A percentile compares a stretch with the other conserved stretches of the same genome.
phyloP scores from a whole-genome alignment of 2,329 filamentous ascomycete genomes.

The Diaporthe longicolla region DNA sequence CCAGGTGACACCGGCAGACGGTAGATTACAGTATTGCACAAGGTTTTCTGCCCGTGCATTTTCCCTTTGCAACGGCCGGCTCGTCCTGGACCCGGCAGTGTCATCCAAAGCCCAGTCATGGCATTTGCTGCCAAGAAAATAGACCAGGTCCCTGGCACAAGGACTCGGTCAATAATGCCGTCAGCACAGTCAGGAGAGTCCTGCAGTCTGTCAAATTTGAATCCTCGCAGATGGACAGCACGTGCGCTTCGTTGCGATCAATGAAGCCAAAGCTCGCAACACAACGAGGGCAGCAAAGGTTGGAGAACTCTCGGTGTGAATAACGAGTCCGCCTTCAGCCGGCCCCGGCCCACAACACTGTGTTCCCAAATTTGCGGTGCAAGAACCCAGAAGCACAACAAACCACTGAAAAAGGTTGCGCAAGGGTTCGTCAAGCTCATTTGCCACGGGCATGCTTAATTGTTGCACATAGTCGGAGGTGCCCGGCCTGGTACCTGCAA shows the following conservation, averaged over 20 bases:
- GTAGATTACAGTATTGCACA: not conserved
- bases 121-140: slow-evolving; percentile 18
- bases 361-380: not conserved
- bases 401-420: slow-evolving; percentile 26
- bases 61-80: too few relatives aligned
- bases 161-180: slow-evolving; percentile 15
- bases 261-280: not conserved
- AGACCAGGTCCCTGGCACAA: not conserved
- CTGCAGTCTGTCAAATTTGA: not conserved
- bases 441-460: slow-evolving; percentile 1
- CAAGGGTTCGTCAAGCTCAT: slow-evolving; percentile 25
- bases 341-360: not conserved
- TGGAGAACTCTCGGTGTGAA: slow-evolving; percentile 11
- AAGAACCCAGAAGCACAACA: not conserved
- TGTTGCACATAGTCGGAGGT: not conserved
- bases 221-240: not conserved
- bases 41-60: not conserved
- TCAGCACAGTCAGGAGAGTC: too few relatives aligned
- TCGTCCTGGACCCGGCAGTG: not conserved
- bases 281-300: not conserved
- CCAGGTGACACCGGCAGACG: not conserved
- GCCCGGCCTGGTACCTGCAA: not conserved
- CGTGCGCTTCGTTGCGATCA: not conserved
- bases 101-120: slow-evolving; percentile 9
- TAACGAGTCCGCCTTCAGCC: not conserved